These are phyloP conservation scores for Rhynchospora pubera DNA, from an alignment of 176 grass and related monocot genomes.

Conservation along the genomic window DNA sequence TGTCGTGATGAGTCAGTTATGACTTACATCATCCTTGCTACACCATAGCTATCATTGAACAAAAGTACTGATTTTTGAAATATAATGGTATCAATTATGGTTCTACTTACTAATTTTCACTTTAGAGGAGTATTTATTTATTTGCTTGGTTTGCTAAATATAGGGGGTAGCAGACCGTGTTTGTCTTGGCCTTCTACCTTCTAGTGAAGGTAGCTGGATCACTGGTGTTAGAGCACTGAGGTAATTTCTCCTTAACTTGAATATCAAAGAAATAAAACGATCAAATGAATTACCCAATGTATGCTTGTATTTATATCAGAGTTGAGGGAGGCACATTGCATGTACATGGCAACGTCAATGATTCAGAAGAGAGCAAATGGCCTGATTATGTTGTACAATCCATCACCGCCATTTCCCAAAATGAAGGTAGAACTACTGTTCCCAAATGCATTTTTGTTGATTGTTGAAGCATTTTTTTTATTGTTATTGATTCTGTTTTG, in stretches of 20 bases:
- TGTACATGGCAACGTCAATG: slow-evolving; percentile 81
- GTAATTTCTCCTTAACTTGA: slow-evolving; percentile 23
- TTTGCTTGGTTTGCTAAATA: slow-evolving; percentile 2
- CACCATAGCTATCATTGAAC: background rate
- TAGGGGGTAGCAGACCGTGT: slow-evolving; percentile 85
- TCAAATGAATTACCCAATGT: background rate
- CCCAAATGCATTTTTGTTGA: background rate
- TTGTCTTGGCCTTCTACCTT: slow-evolving; percentile 84
- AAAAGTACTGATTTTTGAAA: background rate
- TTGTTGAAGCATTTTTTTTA: background rate
- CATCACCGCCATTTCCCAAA: slow-evolving; percentile 42
- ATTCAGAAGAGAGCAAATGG: slow-evolving; percentile 57
- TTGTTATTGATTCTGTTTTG: background rate
- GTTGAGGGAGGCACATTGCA: slow-evolving; percentile 59
- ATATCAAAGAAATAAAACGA: background rate
- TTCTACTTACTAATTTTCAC: background rate
- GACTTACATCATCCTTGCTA: background rate
- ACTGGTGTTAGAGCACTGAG: slow-evolving; percentile 82
- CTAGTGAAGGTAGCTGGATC: slow-evolving; percentile 81
- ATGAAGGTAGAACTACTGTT: slow-evolving; percentile 38
- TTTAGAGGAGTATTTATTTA: background rate
- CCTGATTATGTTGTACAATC: slow-evolving; percentile 54
- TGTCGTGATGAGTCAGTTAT: background rate
- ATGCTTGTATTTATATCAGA: slow-evolving; percentile 31
- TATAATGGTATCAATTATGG: background rate